phyloP scores from a whole-genome alignment of 176 grass and related monocot species.

The Bothriochloa decipiens region DNA sequence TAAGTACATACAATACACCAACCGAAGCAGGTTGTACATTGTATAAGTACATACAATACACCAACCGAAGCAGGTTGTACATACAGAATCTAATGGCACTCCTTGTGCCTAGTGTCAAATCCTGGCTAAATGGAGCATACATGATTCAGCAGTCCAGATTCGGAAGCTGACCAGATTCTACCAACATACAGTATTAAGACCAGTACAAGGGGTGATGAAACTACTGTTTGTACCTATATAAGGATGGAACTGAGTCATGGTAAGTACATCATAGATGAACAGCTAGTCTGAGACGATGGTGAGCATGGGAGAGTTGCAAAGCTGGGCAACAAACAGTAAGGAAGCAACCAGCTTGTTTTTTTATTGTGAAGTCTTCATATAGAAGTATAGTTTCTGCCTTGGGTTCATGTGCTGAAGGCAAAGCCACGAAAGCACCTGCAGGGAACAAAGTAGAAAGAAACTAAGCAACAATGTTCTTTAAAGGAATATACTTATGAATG shows the following conservation, averaged over 20 bases:
- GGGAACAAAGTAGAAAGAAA: constrained; percentile 29
- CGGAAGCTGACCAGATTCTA: constrained; percentile 1
- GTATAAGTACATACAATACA: background rate
- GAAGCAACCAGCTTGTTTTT: constrained; percentile 4
- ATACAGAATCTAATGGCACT: constrained; percentile 17
- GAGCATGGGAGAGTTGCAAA: constrained; percentile 21
- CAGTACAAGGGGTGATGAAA: constrained; percentile 10
- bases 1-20: no score
- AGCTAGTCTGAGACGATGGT: background rate
- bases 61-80: constrained; percentile 28
- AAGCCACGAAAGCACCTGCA: constrained; percentile 46
- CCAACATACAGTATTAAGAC: background rate
- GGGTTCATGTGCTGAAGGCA: constrained; percentile 24
- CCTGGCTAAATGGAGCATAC: constrained; percentile 6
- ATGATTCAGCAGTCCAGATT: background rate
- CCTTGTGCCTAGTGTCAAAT: constrained; percentile 10
- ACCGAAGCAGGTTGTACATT: no score
- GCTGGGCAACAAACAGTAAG: constrained; percentile 7
- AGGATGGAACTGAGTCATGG: background rate
- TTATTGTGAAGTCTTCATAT: background rate
- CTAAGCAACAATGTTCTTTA: background rate
- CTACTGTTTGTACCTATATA: constrained; percentile 11
- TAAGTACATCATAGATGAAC: constrained; percentile 17
- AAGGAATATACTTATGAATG: background rate
- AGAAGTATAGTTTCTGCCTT: constrained; percentile 21